Percentiles rank a stretch among this genome's conserved stretches.
Conservation (phyloP, 2,329 filamentous ascomycete species). For the Monilinia polystroma region DNA sequence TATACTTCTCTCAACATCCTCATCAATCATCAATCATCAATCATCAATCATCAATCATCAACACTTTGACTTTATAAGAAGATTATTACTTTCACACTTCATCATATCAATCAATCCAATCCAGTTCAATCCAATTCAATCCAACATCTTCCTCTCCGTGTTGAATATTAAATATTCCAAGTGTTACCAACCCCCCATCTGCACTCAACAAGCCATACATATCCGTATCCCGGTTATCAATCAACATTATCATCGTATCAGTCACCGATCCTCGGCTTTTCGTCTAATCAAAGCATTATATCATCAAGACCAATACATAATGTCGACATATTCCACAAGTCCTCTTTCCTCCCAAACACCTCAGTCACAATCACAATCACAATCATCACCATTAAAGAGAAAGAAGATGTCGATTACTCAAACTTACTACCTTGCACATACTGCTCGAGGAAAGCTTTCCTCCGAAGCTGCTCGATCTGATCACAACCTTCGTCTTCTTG, state of each 20-base stretch:
- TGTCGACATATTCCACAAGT: constrained; percentile 34
- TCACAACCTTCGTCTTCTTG: constrained; percentile 91
- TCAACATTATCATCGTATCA: neutral
- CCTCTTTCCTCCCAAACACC: constrained; percentile 27
- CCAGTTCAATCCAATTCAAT: too few species aligned
- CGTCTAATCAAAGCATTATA: constrained; percentile 27
- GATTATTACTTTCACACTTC: neutral
- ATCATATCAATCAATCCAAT: neutral
- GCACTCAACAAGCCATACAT: constrained; percentile 1
- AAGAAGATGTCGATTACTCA: constrained; percentile 97
- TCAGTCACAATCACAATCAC: constrained; percentile 23
- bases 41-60: neutral
- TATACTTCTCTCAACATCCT: neutral
- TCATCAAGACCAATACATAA: constrained; percentile 30
- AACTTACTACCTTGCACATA: constrained; percentile 97
- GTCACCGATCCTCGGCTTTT: constrained; percentile 31
- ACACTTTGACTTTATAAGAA: constrained; percentile 1
- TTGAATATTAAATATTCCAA: too few species aligned
- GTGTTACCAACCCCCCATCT: neutral
- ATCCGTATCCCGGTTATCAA: constrained; percentile 16
- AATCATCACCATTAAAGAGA: constrained; percentile 47
- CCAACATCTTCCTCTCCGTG: too few species aligned
- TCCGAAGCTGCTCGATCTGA: constrained; percentile 85
- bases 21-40: constrained; percentile 5
- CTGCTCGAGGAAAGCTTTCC: constrained; percentile 93